Percentiles rank a stretch among this genome's conserved stretches.
Conservation (phyloP, 1,139 yeast species). For the Schwanniomyces etchellsii region DNA sequence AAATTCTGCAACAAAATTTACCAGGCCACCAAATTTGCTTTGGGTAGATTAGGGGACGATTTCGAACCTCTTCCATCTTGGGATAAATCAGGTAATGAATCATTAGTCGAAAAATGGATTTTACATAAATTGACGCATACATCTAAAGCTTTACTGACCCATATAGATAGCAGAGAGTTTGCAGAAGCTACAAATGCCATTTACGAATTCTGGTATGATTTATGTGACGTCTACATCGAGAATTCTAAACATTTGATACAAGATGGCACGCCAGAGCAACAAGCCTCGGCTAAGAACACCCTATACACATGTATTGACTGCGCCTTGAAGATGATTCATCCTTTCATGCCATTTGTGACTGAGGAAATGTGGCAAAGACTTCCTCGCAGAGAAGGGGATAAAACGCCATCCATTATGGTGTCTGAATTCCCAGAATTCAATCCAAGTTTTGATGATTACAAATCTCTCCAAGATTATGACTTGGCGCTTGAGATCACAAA, state of each 20-base stretch:
- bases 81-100: slow-evolving; percentile 70
- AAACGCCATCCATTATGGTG: slow-evolving; percentile 64
- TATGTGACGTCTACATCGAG: slow-evolving; percentile 97
- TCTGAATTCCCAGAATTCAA: slow-evolving; percentile 74
- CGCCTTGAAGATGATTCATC: slow-evolving; percentile 89
- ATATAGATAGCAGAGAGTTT: slow-evolving; percentile 82
- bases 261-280: slow-evolving; percentile 83
- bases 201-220: slow-evolving; percentile 93
- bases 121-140: slow-evolving; percentile 77
- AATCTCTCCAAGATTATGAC: slow-evolving; percentile 71
- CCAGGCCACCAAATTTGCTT: slow-evolving; percentile 96
- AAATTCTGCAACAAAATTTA: slow-evolving; percentile 98
- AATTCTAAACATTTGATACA: slow-evolving; percentile 89
- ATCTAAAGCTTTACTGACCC: slow-evolving; percentile 56
- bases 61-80: slow-evolving; percentile 70
- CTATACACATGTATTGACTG: slow-evolving; percentile 89
- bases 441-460: slow-evolving; percentile 53
- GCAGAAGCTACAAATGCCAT: slow-evolving; percentile 80
- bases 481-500: slow-evolving; percentile 81
- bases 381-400: slow-evolving; percentile 78
- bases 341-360: slow-evolving; percentile 95
- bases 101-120: slow-evolving; percentile 95
- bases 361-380: slow-evolving; percentile 99
- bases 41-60: slow-evolving; percentile 87
- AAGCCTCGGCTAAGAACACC: slow-evolving; percentile 88